Conservation (phyloP, 495 filamentous ascomycete genomes). For the Talaromyces adpressus region DNA sequence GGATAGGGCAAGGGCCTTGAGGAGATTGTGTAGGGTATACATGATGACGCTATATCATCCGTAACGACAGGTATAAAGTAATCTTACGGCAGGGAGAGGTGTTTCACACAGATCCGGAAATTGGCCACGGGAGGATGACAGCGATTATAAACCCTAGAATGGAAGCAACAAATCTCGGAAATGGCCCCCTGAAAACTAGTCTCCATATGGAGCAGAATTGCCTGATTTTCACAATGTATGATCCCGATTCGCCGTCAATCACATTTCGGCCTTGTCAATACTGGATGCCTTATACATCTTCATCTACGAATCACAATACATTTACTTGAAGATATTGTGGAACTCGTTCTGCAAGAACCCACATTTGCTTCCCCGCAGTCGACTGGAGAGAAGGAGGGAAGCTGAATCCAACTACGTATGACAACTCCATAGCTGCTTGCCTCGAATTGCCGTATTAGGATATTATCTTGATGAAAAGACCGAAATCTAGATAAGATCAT, state of each 20-base stretch:
- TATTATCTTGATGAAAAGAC: neutral
- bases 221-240: neutral
- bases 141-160: neutral
- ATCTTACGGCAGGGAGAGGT: neutral
- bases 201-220: neutral
- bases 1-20: neutral
- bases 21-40: neutral
- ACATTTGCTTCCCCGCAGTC: neutral
- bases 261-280: neutral
- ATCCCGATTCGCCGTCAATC: neutral
- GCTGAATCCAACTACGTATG: neutral
- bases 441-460: neutral
- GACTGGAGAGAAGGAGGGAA: neutral
- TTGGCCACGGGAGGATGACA: neutral
- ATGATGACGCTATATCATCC: neutral
- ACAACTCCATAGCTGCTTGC: neutral
- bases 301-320: neutral
- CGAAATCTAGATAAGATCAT: neutral
- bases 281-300: neutral
- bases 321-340: no score
- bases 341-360: no score
- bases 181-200: neutral
- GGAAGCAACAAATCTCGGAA: neutral
- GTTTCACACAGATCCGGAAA: neutral
- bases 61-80: neutral